phyloP scores from a whole-genome alignment of 1,284 basidiomycete species.

The Ustanciosporium gigantosporum region DNA sequence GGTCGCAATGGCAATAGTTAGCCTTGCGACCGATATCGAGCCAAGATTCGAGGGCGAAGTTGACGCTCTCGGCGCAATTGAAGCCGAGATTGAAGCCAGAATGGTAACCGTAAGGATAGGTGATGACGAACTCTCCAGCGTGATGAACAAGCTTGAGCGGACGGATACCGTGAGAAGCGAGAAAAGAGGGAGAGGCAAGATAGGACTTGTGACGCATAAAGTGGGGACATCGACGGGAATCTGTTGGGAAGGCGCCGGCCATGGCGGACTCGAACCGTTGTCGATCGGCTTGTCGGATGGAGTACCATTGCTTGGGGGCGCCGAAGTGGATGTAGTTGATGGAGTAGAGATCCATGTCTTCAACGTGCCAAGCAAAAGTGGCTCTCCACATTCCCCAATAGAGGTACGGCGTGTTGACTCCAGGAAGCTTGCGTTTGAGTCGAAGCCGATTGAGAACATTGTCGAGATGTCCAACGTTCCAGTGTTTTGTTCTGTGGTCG shows the following conservation, averaged over 20 bases:
- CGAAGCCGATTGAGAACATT: slow-evolving; percentile 82
- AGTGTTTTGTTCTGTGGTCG: slow-evolving; percentile 75
- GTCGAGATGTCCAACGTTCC: slow-evolving; percentile 91
- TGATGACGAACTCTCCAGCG: slow-evolving; percentile 90
- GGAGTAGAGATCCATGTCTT: slow-evolving; percentile 85
- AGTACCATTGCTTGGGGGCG: slow-evolving; percentile 94
- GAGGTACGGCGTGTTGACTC: slow-evolving; percentile 95
- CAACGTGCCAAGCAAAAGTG: slow-evolving; percentile 96
- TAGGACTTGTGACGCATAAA: slow-evolving; percentile 97
- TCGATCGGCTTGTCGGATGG: slow-evolving; percentile 82
- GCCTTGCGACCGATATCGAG: slow-evolving; percentile 73
- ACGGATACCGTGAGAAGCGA: slow-evolving; percentile 75
- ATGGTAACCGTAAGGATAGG: slow-evolving; percentile 88
- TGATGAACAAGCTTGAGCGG: slow-evolving; percentile 72
- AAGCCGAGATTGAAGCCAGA: slow-evolving; percentile 96
- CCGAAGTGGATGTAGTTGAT: slow-evolving; percentile 99
- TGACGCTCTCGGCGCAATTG: slow-evolving; percentile 97
- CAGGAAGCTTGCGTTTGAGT: slow-evolving; percentile 73
- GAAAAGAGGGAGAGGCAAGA: slow-evolving; percentile 82
- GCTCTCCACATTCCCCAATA: slow-evolving; percentile 99
- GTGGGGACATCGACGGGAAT: slow-evolving; percentile 75
- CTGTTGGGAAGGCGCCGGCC: slow-evolving; percentile 53
- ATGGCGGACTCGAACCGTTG: slow-evolving; percentile 59
- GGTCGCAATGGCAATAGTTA: slow-evolving; percentile 55
- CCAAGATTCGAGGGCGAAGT: slow-evolving; percentile 96